A percentile compares a stretch with the other conserved stretches of the same genome.
Evolutionary conservation across 345 rosid genomes (phyloP).

Genomic region (Populus ilicifolia): DNA sequence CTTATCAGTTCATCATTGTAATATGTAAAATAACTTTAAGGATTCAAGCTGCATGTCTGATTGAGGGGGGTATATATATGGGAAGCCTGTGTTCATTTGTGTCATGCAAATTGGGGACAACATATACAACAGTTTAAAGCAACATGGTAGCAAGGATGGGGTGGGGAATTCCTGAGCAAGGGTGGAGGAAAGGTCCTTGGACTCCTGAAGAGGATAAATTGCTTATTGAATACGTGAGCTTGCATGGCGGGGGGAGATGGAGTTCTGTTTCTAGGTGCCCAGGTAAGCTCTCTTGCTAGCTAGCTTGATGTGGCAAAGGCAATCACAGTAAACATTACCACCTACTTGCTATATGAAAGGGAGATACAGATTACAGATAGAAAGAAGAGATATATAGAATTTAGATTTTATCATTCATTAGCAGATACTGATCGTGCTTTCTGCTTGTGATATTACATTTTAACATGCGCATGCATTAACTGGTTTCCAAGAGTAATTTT

Average conservation of each 20-base stretch:
- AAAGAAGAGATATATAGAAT: not conserved
- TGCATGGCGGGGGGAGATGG: slow-evolving; percentile 84
- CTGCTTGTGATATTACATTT: not conserved
- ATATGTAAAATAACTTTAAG: not conserved
- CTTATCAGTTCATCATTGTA: slow-evolving; percentile 27
- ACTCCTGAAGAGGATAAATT: slow-evolving; percentile 73
- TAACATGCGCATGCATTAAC: too few relatives aligned
- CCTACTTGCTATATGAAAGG: too few relatives aligned
- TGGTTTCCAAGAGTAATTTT: too few relatives aligned
- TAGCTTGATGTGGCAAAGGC: not conserved
- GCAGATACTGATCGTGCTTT: not conserved
- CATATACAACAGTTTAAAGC: not conserved
- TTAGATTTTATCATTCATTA: not conserved
- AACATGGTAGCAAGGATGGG: slow-evolving; percentile 32
- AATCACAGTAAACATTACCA: not conserved
- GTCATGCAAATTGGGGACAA: slow-evolving; percentile 31
- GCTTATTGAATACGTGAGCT: slow-evolving; percentile 49
- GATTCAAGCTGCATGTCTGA: slow-evolving; percentile 10
- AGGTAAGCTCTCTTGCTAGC: slow-evolving; percentile 35
- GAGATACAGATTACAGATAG: too few relatives aligned
- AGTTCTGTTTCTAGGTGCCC: slow-evolving; percentile 57
- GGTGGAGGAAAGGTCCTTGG: slow-evolving; percentile 87
- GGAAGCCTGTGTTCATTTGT: slow-evolving; percentile 8
- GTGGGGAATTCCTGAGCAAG: slow-evolving; percentile 48
- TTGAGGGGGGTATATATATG: slow-evolving; percentile 14